phyloP scores from a whole-genome alignment of 2,329 filamentous ascomycete genomes.

The Aspergillus neoniger region DNA sequence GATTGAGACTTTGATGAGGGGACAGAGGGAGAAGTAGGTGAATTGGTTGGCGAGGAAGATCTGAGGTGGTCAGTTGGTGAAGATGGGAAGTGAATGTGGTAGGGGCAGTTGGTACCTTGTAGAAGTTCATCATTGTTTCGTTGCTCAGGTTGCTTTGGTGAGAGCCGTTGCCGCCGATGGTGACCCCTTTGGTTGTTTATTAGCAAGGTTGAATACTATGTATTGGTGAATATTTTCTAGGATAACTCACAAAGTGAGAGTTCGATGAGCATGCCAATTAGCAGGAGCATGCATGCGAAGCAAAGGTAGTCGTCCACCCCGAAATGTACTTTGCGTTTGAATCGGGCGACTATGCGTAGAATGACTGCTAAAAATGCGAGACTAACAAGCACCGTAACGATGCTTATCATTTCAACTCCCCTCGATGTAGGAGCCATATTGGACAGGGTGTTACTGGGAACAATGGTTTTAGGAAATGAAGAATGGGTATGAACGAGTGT shows the following conservation, averaged over 20 bases:
- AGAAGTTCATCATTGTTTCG: conserved; percentile 31
- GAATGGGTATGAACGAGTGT: background rate
- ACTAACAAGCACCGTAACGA: conserved; percentile 33
- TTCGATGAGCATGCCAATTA: conserved; percentile 35
- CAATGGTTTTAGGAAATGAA: background rate
- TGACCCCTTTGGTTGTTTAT: conserved; percentile 29
- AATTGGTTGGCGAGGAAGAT: conserved; percentile 40
- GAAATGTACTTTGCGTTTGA: conserved; percentile 31
- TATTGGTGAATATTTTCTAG: too few relatives aligned
- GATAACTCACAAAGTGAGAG: conserved; percentile 31
- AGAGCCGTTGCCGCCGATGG: conserved; percentile 34
- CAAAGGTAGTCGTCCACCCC: conserved; percentile 37
- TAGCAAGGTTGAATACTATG: conserved; percentile 1
- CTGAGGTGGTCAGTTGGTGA: conserved; percentile 15
- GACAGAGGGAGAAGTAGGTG: conserved; percentile 37
- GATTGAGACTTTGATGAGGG: conserved; percentile 37
- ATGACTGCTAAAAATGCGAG: conserved; percentile 29
- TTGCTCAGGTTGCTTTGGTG: conserved; percentile 24
- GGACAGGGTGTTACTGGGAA: background rate
- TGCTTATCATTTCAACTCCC: conserved; percentile 33
- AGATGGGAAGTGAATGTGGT: background rate
- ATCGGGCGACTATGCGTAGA: conserved; percentile 29
- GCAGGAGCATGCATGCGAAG: conserved; percentile 27
- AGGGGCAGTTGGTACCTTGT: conserved; percentile 25
- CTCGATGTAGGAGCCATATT: conserved; percentile 30